These are phyloP conservation scores for Populus alba DNA, from an alignment of 345 rosid species.

Conservation along the genomic window DNA sequence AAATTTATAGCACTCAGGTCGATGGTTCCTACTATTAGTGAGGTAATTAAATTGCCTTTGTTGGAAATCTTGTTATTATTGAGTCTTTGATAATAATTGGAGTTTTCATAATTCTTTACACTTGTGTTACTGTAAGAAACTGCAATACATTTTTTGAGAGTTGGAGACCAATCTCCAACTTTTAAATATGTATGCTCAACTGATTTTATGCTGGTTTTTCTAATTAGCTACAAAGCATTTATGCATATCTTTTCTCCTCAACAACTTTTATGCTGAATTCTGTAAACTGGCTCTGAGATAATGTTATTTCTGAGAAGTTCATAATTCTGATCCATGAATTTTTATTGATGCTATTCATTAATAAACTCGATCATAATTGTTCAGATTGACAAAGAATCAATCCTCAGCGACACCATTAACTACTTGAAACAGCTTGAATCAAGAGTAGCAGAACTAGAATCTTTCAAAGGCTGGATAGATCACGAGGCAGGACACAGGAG, in stretches of 20 bases:
- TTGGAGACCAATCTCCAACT: background rate
- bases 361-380: background rate
- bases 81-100: background rate
- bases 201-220: background rate
- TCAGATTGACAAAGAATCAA: constrained; percentile 43
- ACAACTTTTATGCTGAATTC: background rate
- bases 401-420: constrained; percentile 58
- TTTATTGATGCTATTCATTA: background rate
- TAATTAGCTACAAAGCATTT: background rate
- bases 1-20: constrained; percentile 54
- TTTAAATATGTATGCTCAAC: background rate
- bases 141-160: background rate
- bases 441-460: constrained; percentile 76
- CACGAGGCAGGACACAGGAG: constrained; percentile 43
- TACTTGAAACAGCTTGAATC: constrained; percentile 67
- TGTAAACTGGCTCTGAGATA: background rate
- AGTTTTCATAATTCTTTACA: background rate
- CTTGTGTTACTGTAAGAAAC: background rate
- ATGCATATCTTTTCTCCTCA: background rate
- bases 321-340: background rate
- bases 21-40: constrained; percentile 53
- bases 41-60: constrained; percentile 41
- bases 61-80: background rate
- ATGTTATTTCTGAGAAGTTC: background rate
- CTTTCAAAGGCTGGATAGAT: constrained; percentile 61